Evolutionary conservation across 2,329 filamentous ascomycete genomes (phyloP).

Genomic region (Arthrobotrys entomopaga): DNA sequence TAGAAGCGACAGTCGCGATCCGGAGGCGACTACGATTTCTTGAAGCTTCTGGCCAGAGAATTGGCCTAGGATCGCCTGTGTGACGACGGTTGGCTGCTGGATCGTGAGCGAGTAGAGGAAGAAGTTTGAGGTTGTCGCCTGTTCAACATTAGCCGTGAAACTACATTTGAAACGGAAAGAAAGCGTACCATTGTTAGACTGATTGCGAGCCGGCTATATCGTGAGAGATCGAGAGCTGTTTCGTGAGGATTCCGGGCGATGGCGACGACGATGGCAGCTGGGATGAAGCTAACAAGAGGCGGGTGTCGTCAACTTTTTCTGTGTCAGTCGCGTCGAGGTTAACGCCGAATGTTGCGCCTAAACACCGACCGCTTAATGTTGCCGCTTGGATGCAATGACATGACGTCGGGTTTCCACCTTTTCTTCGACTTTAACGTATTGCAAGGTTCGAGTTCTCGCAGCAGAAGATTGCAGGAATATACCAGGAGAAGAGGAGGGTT

Average conservation of each 20-base stretch:
- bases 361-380: slow-evolving; percentile 34
- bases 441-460: neutral
- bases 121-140: slow-evolving; percentile 99
- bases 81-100: slow-evolving; percentile 87
- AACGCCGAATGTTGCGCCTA: slow-evolving; percentile 18
- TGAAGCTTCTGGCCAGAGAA: slow-evolving; percentile 97
- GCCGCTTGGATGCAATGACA: slow-evolving; percentile 19
- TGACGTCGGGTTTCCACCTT: slow-evolving; percentile 30
- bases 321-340: slow-evolving; percentile 38
- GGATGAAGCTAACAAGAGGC: neutral
- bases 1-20: slow-evolving; percentile 86
- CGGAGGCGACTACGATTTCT: slow-evolving; percentile 93
- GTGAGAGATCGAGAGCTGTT: slow-evolving; percentile 8
- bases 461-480: neutral
- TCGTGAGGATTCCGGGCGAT: slow-evolving; percentile 7
- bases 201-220: slow-evolving; percentile 12
- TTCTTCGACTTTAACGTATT: neutral
- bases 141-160: slow-evolving; percentile 21
- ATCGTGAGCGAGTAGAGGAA: slow-evolving; percentile 98
- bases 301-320: slow-evolving; percentile 41
- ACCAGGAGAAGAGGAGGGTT: neutral
- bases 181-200: slow-evolving; percentile 41
- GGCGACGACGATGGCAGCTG: slow-evolving; percentile 45
- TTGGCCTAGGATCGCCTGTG: slow-evolving; percentile 90
- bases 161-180: neutral